Evolutionary conservation across 1,139 yeast genomes (phyloP), one percentile per base, ranked within the genome.

Genomic region (Candida sanyaensis): DNA sequence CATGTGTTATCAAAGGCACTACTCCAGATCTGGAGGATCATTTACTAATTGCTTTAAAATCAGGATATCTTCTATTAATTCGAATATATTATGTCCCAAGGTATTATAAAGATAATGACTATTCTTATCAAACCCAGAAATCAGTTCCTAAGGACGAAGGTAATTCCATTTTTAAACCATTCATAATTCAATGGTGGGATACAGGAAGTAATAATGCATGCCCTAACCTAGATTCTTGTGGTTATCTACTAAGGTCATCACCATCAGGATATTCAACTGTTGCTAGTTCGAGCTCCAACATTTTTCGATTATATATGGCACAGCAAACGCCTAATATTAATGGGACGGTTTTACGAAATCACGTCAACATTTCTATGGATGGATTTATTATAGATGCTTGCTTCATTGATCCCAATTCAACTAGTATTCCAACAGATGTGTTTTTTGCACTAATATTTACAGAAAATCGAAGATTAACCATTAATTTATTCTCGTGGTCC

Each of bases 111-210:
- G 77, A 71, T 44, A 53, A 62, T 1, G 68, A 64, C 51, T 63
- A 61, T 51, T 36, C 58, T 45, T 54, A 52, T 46, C 58, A 54
- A 23, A 47, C 51, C 10, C 43, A 30, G 11, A 39, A 47, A 11
- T 24, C 42, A 6, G 41, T 47, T 2, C 41, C 38, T 6, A 45
- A 49, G 34, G 38, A 39, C 36, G 39, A 48, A 29, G 52, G 50
- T 7, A 47, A 54, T 56, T 53, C 57, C 38, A 60, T 69, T 1
- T 65, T 63, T 45, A 73, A 68, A 43, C 83, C 83, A 1, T 76
- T 70, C 52, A 72, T 75, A n/a, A 77, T 78, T 0, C 83, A 78
- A 54, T 78, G 82, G 82, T 78, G 83, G 83, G 73, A 68, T 47
- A 58, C 65, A 6, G 63, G 58, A 2, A 60, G 55, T 32, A 44